Percentiles rank a stretch among this genome's conserved stretches.
These are phyloP conservation scores for Aspergillus ochraceoroseus DNA, from an alignment of 2,329 filamentous ascomycete species.

Conservation along the genomic window DNA sequence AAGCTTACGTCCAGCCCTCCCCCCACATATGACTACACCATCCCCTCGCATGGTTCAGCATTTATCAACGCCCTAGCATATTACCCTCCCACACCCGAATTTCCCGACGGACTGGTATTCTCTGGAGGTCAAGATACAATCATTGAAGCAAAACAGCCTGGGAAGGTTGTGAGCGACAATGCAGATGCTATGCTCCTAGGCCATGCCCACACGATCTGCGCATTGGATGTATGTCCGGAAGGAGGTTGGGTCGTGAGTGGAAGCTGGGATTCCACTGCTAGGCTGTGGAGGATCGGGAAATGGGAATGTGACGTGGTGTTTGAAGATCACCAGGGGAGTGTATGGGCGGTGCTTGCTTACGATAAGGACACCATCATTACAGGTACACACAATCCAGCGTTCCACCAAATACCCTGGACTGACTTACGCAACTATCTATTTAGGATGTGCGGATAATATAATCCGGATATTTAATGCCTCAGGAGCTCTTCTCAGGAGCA, in stretches of 20 bases:
- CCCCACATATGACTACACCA: conserved; percentile 68
- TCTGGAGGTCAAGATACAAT: conserved; percentile 89
- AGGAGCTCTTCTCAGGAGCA: conserved; percentile 59
- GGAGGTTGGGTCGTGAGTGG: conserved; percentile 78
- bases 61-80: conserved; percentile 86
- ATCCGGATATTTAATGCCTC: conserved; percentile 74
- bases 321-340: conserved; percentile 70
- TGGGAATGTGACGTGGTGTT: conserved; percentile 75
- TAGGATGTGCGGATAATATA: conserved; percentile 78
- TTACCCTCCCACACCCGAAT: conserved; percentile 61
- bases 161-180: conserved; percentile 63
- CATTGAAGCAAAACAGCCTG: conserved; percentile 78
- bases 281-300: conserved; percentile 77
- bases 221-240: conserved; percentile 70
- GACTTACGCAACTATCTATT: conserved; percentile 14
- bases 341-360: conserved; percentile 88
- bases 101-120: conserved; percentile 73
- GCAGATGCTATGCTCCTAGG: conserved; percentile 82
- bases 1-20: conserved; percentile 61
- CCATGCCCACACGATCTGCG: conserved; percentile 81
- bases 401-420: conserved; percentile 8
- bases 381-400: conserved; percentile 35
- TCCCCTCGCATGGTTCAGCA: conserved; percentile 71
- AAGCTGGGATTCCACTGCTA: conserved; percentile 85
- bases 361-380: conserved; percentile 77